A percentile compares a stretch with the other conserved stretches of the same genome.
Evolutionary conservation across 176 grass and related monocot genomes (phyloP).

Genomic region (Avena eriantha): DNA sequence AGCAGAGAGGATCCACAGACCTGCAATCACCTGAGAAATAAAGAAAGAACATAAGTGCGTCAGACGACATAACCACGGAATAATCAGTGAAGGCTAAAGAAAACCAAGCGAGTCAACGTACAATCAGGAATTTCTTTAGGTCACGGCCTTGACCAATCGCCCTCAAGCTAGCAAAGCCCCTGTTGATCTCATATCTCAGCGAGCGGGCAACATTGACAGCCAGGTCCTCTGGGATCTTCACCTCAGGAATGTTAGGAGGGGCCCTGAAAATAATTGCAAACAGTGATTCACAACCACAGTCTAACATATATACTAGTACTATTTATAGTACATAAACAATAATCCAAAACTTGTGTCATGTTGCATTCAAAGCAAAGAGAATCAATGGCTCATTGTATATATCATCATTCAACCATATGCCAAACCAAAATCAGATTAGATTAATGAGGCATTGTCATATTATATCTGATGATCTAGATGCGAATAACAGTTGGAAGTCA

Average conservation of each 20-base stretch:
- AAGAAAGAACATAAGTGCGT: not conserved
- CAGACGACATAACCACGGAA: not conserved
- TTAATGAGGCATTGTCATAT: not conserved
- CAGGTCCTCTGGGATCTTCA: conserved; percentile 80
- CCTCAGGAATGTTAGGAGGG: conserved; percentile 81
- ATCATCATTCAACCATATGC: not conserved
- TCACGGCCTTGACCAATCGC: conserved; percentile 76
- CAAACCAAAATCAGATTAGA: not conserved
- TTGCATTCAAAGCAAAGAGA: not conserved
- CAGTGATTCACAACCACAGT: not conserved
- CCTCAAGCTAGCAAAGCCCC: conserved; percentile 68
- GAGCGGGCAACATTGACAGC: conserved; percentile 75
- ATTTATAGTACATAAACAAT: not conserved
- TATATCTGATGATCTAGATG: not conserved
- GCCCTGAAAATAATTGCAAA: conserved; percentile 52
- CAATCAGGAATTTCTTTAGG: conserved; percentile 92
- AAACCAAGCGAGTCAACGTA: conserved; percentile 44
- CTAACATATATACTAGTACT: not conserved
- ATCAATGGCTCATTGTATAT: not conserved
- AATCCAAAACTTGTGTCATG: not conserved
- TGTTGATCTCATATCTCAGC: conserved; percentile 81
- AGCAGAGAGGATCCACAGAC: conserved; percentile 75
- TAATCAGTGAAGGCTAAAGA: not conserved
- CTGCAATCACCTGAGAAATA: conserved; percentile 72
- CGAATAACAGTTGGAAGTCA: not conserved